These are phyloP conservation scores for Sphaerostilbella broomeana DNA, from an alignment of 2,329 filamentous ascomycete genomes.

Conservation along the genomic window DNA sequence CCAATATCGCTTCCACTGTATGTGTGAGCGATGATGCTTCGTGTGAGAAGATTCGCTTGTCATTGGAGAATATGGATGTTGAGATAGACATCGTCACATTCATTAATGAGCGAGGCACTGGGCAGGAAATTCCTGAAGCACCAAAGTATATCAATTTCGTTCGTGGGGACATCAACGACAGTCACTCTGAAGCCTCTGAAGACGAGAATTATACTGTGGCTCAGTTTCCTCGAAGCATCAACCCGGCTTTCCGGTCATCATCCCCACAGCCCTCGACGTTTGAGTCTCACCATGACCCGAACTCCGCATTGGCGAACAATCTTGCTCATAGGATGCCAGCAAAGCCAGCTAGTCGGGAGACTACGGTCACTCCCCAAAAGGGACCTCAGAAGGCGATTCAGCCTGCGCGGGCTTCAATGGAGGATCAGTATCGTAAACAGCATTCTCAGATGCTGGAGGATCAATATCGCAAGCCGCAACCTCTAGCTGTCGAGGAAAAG, in stretches of 20 bases:
- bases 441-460: constrained; percentile 2
- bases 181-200: constrained; percentile 73
- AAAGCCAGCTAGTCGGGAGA: constrained; percentile 42
- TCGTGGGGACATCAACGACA: constrained; percentile 76
- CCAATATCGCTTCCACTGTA: constrained; percentile 93
- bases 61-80: constrained; percentile 91
- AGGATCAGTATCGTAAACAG: constrained; percentile 18
- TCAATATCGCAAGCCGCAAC: constrained; percentile 9
- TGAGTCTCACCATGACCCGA: constrained; percentile 84
- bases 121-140: constrained; percentile 93
- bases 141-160: constrained; percentile 99
- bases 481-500: constrained; percentile 15
- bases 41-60: constrained; percentile 91
- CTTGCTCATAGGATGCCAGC: constrained; percentile 52
- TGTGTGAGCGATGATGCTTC: constrained; percentile 96
- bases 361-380: constrained; percentile 48
- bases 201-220: constrained; percentile 90
- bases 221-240: constrained; percentile 91
- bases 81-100: constrained; percentile 89
- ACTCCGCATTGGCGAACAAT: constrained; percentile 64
- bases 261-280: constrained; percentile 92
- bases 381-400: constrained; percentile 12
- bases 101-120: constrained; percentile 83
- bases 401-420: constrained; percentile 15
- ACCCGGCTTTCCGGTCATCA: constrained; percentile 90